Evolutionary conservation across 1,139 yeast species (phyloP), one percentile per base, ranked within the genome.

Genomic region (Magnusiomyces tetraspermus): DNA sequence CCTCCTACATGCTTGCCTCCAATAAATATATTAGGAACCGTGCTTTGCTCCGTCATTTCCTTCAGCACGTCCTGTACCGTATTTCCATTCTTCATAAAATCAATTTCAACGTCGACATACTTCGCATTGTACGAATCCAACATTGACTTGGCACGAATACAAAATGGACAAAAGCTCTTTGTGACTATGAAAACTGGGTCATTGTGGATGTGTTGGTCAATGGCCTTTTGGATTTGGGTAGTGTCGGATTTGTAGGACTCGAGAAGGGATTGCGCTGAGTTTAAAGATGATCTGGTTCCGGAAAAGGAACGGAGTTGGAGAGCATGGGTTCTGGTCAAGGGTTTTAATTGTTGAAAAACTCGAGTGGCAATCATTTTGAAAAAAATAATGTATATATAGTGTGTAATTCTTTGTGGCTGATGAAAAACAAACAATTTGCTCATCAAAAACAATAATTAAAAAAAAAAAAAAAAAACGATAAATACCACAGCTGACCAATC

Each of bases 1-100:
- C 98, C 98, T 57, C 98, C 98, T 63, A 92, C 80, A 73, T 88
- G 96, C 71, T 87, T 77, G 55, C 96, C 96, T 51, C 77, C 82
- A 67, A 92, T 89, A 72, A 84, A 89, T 59, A 92, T 79, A 70
- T 85, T 90, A 58, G 98, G 98, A 55, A 92, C 97, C 42, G 97
- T 88, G 61, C 80, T 77, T 74, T 92, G 97, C 57, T 96, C 95
- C 43, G 95, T 84, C 59, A 88, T 69, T 64, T 84, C 82, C 48
- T 65, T 67, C 58, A 92, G 76, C 55, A 94, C 95, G 50, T 77
- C 83, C 72, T 92, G 97, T 61, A 90, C 79, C n/a, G 76, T 83
- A 19, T 68, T 65, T 44, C 89, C 90, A 50, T 83, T 82, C 22
- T 64, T 61, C 44, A 55, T 6, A 41, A 31, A 13, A 31, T 55